Evolutionary conservation across 2,329 filamentous ascomycete species (phyloP).

Genomic region (Aspergillus persii): DNA sequence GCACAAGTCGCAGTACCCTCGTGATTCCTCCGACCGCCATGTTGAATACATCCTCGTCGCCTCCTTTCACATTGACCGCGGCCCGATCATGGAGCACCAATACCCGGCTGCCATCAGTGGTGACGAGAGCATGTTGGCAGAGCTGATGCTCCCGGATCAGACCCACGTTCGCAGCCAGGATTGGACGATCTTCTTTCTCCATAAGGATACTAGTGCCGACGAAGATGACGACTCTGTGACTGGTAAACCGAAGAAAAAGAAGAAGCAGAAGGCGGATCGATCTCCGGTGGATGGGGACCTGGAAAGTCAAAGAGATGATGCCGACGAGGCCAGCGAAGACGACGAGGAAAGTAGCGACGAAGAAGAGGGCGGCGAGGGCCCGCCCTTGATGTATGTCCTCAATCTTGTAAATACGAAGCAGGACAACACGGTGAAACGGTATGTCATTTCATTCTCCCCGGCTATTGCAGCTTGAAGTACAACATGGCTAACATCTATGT

Average conservation of each 20-base stretch:
- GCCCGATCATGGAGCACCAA: constrained; percentile 97
- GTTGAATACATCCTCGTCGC: constrained; percentile 98
- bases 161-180: constrained; percentile 92
- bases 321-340: constrained; percentile 42
- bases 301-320: constrained; percentile 51
- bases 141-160: constrained; percentile 97
- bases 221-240: constrained; percentile 66
- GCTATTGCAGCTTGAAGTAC: background rate
- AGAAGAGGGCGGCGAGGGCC: constrained; percentile 73
- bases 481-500: constrained; percentile 3
- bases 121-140: constrained; percentile 96
- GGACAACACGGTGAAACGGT: constrained; percentile 81
- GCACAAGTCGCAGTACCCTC: constrained; percentile 72
- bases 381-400: constrained; percentile 91
- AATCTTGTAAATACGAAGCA: constrained; percentile 98
- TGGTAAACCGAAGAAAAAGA: constrained; percentile 47
- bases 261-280: constrained; percentile 44
- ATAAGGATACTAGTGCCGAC: constrained; percentile 87
- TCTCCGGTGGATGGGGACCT: constrained; percentile 46
- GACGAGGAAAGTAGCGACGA: constrained; percentile 49
- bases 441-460: constrained; percentile 17
- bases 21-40: constrained; percentile 78
- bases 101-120: constrained; percentile 93
- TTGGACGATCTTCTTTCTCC: constrained; percentile 98
- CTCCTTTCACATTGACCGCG: constrained; percentile 94